Conservation (phyloP, 2,329 filamentous ascomycete species). For the Emergomyces pasteurianus region DNA sequence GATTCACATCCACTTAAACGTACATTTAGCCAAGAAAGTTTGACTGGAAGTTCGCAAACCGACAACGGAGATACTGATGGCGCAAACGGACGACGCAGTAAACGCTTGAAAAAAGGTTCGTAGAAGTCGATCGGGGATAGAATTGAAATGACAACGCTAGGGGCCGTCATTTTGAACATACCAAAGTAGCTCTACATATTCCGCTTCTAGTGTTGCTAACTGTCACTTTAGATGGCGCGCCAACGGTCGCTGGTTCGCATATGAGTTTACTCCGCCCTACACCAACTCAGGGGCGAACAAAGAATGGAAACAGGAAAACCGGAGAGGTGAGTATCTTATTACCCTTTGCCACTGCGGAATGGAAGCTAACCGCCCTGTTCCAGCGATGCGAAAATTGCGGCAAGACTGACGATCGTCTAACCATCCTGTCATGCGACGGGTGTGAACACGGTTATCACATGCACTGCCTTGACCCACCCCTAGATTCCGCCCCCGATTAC, state of each 20-base stretch:
- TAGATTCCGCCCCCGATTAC: constrained; percentile 62
- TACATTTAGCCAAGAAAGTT: constrained; percentile 51
- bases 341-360: constrained; percentile 3
- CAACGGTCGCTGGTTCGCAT: constrained; percentile 85
- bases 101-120: constrained; percentile 79
- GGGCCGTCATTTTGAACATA: constrained; percentile 19
- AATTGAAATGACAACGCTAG: not conserved
- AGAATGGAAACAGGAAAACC: constrained; percentile 44
- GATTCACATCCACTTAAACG: constrained; percentile 57
- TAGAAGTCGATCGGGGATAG: not conserved
- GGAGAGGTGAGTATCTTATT: constrained; percentile 40
- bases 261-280: constrained; percentile 89
- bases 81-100: constrained; percentile 67
- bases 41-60: constrained; percentile 29
- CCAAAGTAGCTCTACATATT: not conserved
- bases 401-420: constrained; percentile 58
- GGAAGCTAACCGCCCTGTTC: constrained; percentile 16
- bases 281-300: constrained; percentile 45
- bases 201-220: not conserved
- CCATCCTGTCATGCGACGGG: constrained; percentile 73
- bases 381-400: constrained; percentile 80
- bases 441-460: constrained; percentile 86
- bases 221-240: constrained; percentile 17
- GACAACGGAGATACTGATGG: constrained; percentile 46
- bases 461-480: constrained; percentile 74